A percentile compares a stretch with the other conserved stretches of the same genome.
Conservation (phyloP, 2,329 filamentous ascomycete species). For the Fusarium devonianum region DNA sequence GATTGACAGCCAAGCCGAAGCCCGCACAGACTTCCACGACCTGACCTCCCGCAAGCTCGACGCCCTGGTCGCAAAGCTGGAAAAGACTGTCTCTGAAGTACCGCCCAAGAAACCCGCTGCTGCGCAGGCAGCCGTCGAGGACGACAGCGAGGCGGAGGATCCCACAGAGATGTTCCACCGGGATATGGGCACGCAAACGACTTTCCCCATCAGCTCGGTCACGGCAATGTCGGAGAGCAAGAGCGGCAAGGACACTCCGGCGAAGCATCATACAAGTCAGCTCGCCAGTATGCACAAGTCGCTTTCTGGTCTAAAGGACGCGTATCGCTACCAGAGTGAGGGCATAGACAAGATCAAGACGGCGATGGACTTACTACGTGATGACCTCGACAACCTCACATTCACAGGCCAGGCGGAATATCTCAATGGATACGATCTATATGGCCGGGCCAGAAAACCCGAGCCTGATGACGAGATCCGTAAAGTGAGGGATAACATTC, state of each 20-base stretch:
- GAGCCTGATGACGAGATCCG: conserved; percentile 75
- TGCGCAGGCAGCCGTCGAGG: conserved; percentile 41
- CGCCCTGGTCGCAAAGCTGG: conserved; percentile 58
- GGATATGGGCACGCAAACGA: conserved; percentile 82
- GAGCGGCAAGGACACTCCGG: conserved; percentile 35
- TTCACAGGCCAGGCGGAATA: conserved; percentile 53
- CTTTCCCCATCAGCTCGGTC: conserved; percentile 43
- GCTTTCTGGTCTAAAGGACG: conserved; percentile 53
- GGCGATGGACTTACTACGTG: conserved; percentile 64
- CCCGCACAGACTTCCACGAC: conserved; percentile 60
- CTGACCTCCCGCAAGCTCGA: conserved; percentile 56
- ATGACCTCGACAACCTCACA: conserved; percentile 70
- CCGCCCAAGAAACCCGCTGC: conserved; percentile 49
- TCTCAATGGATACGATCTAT: conserved; percentile 50
- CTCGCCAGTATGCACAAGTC: conserved; percentile 53
- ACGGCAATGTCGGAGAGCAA: conserved; percentile 17
- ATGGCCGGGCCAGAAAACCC: conserved; percentile 52
- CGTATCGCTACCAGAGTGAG: conserved; percentile 55
- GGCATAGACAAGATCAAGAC: conserved; percentile 60
- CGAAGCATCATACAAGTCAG: conserved; percentile 51
- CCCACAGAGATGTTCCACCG: conserved; percentile 83
- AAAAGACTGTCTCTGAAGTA: conserved; percentile 66
- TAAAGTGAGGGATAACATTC: conserved; percentile 76
- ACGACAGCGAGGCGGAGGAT: conserved; percentile 61
- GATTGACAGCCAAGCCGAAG: conserved; percentile 59